phyloP scores from a whole-genome alignment of 257 asterid species.

The Lavandula angustifolia region DNA sequence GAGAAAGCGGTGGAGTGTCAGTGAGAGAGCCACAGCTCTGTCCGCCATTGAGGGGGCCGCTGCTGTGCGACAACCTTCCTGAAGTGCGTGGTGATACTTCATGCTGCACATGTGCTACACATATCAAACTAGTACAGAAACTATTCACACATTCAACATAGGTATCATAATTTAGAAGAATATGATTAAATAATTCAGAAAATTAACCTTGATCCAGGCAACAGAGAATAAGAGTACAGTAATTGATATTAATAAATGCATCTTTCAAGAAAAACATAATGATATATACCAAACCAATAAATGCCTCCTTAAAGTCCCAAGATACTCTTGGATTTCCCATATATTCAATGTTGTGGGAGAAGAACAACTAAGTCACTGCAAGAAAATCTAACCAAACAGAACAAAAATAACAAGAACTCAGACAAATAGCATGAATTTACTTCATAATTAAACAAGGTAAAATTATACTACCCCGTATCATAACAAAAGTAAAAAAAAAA shows the following conservation, averaged over 20 bases:
- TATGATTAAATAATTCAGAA: constrained; percentile 21
- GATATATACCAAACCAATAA: constrained; percentile 34
- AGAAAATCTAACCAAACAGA: constrained; percentile 12
- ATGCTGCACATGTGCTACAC: constrained; percentile 60
- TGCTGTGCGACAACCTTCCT: constrained; percentile 95
- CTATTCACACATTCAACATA: not conserved
- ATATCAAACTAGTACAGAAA: constrained; percentile 10
- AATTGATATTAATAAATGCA: constrained; percentile 8
- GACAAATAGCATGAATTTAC: not conserved
- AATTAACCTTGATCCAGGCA: constrained; percentile 22
- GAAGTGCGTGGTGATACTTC: constrained; percentile 98
- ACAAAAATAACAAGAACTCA: not conserved
- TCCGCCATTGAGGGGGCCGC: constrained; percentile 88
- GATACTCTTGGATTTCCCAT: constrained; percentile 47
- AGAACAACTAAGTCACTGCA: not conserved
- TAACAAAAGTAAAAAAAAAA: not conserved
- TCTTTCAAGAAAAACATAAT: constrained; percentile 40
- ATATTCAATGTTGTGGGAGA: not conserved
- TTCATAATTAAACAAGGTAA: not conserved
- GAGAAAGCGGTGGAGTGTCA: constrained; percentile 96
- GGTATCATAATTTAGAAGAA: not conserved
- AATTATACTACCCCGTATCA: not conserved
- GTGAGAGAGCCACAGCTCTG: constrained; percentile 70
- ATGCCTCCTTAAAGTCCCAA: constrained; percentile 41
- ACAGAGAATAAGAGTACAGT: constrained; percentile 30